phyloP scores from a whole-genome alignment of 352 stramenopile genomes.

The Lagenidium giganteum region DNA sequence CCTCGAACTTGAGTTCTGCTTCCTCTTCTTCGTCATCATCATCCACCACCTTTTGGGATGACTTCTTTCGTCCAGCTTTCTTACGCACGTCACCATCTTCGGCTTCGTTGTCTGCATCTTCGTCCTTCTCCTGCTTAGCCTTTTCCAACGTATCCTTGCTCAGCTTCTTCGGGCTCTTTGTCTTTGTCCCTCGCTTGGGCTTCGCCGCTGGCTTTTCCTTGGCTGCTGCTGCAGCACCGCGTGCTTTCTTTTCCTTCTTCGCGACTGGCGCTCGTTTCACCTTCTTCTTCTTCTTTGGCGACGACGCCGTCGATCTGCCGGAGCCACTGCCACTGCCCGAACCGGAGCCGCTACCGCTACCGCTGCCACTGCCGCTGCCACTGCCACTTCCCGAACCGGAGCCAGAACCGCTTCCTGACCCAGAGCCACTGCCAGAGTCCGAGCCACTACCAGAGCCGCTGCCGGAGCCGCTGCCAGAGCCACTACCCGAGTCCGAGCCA shows the following conservation, averaged over 20 bases:
- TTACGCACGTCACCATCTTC: slow-evolving; percentile 11
- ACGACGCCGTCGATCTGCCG: slow-evolving; percentile 24
- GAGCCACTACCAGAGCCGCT: slow-evolving; percentile 26
- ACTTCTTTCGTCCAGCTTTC: too few species aligned
- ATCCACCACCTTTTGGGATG: slow-evolving; percentile 35
- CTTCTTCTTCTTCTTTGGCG: slow-evolving; percentile 29
- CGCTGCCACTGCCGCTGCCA: slow-evolving; percentile 14
- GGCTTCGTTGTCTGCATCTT: slow-evolving; percentile 56
- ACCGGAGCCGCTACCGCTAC: slow-evolving; percentile 12
- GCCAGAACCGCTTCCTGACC: slow-evolving; percentile 15
- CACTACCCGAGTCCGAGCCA: slow-evolving; percentile 22
- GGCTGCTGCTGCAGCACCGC: too few species aligned
- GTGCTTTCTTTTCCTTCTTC: slow-evolving; percentile 32
- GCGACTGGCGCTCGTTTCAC: slow-evolving; percentile 27
- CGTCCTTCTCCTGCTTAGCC: slow-evolving; percentile 38
- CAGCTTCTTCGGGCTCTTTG: slow-evolving; percentile 10
- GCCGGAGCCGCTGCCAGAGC: slow-evolving; percentile 11
- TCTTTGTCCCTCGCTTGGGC: slow-evolving; percentile 16
- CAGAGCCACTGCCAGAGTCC: slow-evolving; percentile 18
- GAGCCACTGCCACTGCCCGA: slow-evolving; percentile 15
- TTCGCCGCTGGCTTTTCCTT: slow-evolving; percentile 29
- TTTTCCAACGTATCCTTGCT: slow-evolving; percentile 31
- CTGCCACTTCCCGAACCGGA: slow-evolving; percentile 15
- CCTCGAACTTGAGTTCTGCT: slow-evolving; percentile 43
- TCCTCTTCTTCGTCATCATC: slow-evolving; percentile 46